Evolutionary conservation across 1,139 yeast genomes (phyloP).

Genomic region (Yamadazyma dendronema): DNA sequence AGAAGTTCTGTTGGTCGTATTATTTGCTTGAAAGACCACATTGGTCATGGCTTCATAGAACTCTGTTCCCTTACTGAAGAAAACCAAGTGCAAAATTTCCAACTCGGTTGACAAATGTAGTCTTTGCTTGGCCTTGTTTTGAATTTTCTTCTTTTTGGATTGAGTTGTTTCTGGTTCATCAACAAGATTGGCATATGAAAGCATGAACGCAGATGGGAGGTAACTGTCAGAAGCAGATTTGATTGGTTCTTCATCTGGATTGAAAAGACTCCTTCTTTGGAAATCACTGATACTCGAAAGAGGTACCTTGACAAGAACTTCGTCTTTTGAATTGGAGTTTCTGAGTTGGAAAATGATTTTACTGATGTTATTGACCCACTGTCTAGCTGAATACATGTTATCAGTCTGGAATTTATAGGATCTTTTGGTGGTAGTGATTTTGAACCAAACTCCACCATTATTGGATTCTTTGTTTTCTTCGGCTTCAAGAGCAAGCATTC

Average conservation of each 20-base stretch:
- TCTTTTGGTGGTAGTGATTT: conserved; percentile 54
- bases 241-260: conserved; percentile 12
- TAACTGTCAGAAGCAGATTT: conserved; percentile 8
- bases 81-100: conserved; percentile 69
- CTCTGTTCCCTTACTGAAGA: conserved; percentile 44
- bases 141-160: conserved; percentile 11
- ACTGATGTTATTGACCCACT: conserved; percentile 76
- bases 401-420: conserved; percentile 73
- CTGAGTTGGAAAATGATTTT: conserved; percentile 67
- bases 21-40: conserved; percentile 12
- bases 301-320: conserved; percentile 78
- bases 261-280: conserved; percentile 26
- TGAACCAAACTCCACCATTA: conserved; percentile 48
- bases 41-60: conserved; percentile 25
- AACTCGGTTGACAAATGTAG: conserved; percentile 27
- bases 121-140: conserved; percentile 30
- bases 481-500: conserved; percentile 24
- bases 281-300: conserved; percentile 59
- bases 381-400: conserved; percentile 65
- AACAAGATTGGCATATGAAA: conserved; percentile 2
- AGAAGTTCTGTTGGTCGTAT: conserved; percentile 4
- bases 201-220: conserved; percentile 13
- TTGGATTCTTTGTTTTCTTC: conserved; percentile 30
- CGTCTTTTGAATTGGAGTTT: conserved; percentile 65
- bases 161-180: not conserved